phyloP scores from a whole-genome alignment of 2,329 filamentous ascomycete species.

The Talaromyces sp. region DNA sequence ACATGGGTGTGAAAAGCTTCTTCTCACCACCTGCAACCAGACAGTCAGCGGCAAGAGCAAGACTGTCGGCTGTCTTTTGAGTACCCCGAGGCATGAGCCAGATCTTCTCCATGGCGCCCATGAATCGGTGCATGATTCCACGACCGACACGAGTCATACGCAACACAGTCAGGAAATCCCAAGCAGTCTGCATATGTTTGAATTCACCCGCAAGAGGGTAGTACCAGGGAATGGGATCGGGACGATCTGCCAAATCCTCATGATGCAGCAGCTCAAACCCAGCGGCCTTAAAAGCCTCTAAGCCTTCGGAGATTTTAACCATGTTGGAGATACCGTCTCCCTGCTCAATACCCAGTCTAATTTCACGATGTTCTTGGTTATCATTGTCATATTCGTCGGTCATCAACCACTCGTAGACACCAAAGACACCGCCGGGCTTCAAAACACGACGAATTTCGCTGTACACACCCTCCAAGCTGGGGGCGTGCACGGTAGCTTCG shows the following conservation, averaged over 20 bases:
- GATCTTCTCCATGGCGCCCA: conserved; percentile 71
- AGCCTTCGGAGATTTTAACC: conserved; percentile 78
- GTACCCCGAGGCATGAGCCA: conserved; percentile 76
- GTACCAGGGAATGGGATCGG: conserved; percentile 83
- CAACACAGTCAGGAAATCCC: conserved; percentile 77
- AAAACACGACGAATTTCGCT: conserved; percentile 90
- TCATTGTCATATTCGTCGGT: conserved; percentile 90
- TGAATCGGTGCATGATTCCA: conserved; percentile 68
- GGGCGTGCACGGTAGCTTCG: conserved; percentile 93
- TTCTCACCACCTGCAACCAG: conserved; percentile 81
- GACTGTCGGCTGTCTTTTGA: conserved; percentile 89
- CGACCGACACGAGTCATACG: conserved; percentile 88
- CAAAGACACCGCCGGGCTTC: conserved; percentile 93
- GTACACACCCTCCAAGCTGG: conserved; percentile 86
- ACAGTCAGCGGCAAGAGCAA: conserved; percentile 77
- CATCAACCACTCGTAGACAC: conserved; percentile 99
- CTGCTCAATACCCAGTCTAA: conserved; percentile 90
- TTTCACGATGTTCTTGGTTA: conserved; percentile 80
- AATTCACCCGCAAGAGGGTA: conserved; percentile 85
- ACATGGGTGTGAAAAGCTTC: conserved; percentile 98
- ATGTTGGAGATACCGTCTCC: conserved; percentile 98
- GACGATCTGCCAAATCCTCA: conserved; percentile 79
- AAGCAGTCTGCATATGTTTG: conserved; percentile 73
- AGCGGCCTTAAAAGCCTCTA: conserved; percentile 78
- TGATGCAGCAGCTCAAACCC: conserved; percentile 80